phyloP scores from a whole-genome alignment of 2,329 filamentous ascomycete genomes.

The Cephalotrichum gorgonifer region DNA sequence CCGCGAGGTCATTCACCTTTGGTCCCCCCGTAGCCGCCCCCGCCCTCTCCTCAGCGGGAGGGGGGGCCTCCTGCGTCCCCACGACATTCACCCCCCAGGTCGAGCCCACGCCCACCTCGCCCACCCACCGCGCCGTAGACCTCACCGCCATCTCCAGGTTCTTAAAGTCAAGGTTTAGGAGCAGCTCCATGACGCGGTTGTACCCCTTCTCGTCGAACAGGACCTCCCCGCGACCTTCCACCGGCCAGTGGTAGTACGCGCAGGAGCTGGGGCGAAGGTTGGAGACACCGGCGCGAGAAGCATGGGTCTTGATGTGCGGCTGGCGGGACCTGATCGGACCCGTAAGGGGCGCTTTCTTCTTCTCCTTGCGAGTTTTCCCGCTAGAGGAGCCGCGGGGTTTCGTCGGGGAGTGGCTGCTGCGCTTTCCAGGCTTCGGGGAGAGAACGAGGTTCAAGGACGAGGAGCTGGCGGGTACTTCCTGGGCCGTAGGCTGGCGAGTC shows the following conservation, averaged over 20 bases:
- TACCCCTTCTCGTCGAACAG: slow-evolving; percentile 56
- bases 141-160: slow-evolving; percentile 49
- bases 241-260: slow-evolving; percentile 56
- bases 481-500: slow-evolving; percentile 10
- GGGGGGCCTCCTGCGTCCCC: slow-evolving; percentile 25
- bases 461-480: slow-evolving; percentile 8
- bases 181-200: slow-evolving; percentile 55
- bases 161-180: slow-evolving; percentile 66
- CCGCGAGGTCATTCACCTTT: slow-evolving; percentile 36
- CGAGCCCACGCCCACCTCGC: slow-evolving; percentile 48
- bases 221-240: slow-evolving; percentile 48
- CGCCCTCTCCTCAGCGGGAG: slow-evolving; percentile 6
- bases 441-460: slow-evolving; percentile 23
- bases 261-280: slow-evolving; percentile 38
- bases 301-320: slow-evolving; percentile 52
- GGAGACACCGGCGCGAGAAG: slow-evolving; percentile 33
- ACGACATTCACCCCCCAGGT: slow-evolving; percentile 41
- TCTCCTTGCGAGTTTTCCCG: slow-evolving; percentile 29
- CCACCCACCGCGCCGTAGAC: slow-evolving; percentile 61
- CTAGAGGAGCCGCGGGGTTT: not conserved
- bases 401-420: not conserved
- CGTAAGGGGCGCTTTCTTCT: slow-evolving; percentile 35
- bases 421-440: slow-evolving; percentile 10
- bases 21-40: slow-evolving; percentile 4
- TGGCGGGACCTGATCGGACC: slow-evolving; percentile 54